Base-by-base conservation (phyloP, 805 yeast species). In the Ogataea paradorogensis region DNA sequence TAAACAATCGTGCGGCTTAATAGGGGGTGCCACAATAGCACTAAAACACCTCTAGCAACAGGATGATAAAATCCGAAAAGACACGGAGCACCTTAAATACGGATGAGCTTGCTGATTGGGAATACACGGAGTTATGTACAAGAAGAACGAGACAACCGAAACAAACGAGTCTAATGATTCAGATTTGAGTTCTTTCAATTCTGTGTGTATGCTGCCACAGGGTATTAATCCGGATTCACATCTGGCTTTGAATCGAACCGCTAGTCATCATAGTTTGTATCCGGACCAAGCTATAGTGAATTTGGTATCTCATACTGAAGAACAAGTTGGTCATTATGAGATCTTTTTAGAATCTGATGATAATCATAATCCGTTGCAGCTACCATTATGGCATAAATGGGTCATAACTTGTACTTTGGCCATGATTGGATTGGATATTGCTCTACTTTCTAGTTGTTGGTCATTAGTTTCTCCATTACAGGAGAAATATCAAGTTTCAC, bases 371-470 rank as follows among this genome's bases (percentile, higher is more conserved):
- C 33, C 47, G 38, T 38, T 35, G 15, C 33, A 30, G 27, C 27
- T 73, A 67, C 70, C 84, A 1, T 42, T 38, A 5, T 53, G 64
- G 52, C 68, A 74, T 35, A 83, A 81, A 57, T 80, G 84, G 79
- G 54, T 64, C 32, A 68, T 80, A 27, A 73, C 87, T 0, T 30
- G 69, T 30, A 61, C 77, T 8, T 67, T 81, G 8, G 79, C 86
- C 1, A 9, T 66, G 7, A 66, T 80, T 5, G 74, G 86, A 30
- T 68, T 82, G 42, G 71, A 78, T 38, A 77, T 82, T 29, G 82
- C 90, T 0, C 70, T 82, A 60, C 75, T 84, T 6, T 82, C 90
- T 0, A 83, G 89, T 0, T 70, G 76, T 33, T 84, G 82, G 71
- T 72, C 86, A 3, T 70, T 80, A 46, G 84, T 80, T 11, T 67